phyloP scores from a whole-genome alignment of 2,329 filamentous ascomycete genomes.

The Graphilbum fragrans region DNA sequence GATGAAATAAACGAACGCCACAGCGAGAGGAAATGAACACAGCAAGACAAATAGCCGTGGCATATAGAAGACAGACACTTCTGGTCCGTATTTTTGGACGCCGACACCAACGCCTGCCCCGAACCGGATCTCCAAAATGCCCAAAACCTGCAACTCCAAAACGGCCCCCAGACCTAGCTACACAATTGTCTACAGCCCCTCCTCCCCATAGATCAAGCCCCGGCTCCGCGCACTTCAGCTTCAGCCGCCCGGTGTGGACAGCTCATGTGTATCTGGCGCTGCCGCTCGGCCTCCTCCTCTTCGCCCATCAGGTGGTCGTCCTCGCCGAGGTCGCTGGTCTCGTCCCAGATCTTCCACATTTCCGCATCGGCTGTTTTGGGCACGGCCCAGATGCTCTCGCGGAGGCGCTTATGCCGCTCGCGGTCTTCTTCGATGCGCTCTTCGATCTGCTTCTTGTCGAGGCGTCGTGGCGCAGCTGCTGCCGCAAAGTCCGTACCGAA shows the following conservation, averaged over 20 bases:
- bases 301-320: constrained; percentile 69
- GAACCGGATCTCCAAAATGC: no score
- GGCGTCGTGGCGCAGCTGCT: constrained; percentile 18
- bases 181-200: no score
- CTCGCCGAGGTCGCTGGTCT: constrained; percentile 74
- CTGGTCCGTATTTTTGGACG: no score
- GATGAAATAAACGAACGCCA: no score
- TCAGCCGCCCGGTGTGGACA: constrained; percentile 23
- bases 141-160: neutral
- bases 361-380: constrained; percentile 54
- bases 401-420: constrained; percentile 80
- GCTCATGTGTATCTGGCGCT: constrained; percentile 19
- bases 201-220: neutral
- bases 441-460: constrained; percentile 84
- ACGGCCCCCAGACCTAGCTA: neutral
- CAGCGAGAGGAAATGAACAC: no score
- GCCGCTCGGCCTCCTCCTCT: constrained; percentile 54
- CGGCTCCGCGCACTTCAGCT: neutral
- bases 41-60: no score
- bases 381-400: constrained; percentile 91
- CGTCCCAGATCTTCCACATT: constrained; percentile 73
- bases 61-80: no score
- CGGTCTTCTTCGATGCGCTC: constrained; percentile 95
- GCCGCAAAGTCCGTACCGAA: constrained; percentile 16
- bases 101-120: no score